Evolutionary conservation across 2,329 filamentous ascomycete genomes (phyloP).

Genomic region (Sphaceloma murrayae): DNA sequence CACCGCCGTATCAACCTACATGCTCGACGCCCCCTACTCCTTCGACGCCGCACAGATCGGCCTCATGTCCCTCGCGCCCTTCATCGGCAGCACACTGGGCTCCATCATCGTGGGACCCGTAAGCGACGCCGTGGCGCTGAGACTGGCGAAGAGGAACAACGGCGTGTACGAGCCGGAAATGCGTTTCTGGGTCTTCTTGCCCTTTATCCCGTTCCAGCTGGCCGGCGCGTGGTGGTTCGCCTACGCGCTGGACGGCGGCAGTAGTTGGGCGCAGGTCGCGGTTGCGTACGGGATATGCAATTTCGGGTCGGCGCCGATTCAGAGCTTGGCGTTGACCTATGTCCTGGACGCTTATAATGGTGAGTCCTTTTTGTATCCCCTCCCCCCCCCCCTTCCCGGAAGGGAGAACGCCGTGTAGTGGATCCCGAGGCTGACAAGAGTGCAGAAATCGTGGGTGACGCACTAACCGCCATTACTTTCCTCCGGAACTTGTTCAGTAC

Average conservation of each 20-base stretch:
- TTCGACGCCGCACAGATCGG: constrained; percentile 43
- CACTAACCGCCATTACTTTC: constrained; percentile 38
- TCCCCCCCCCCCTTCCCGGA: no score
- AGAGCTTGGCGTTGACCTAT: constrained; percentile 33
- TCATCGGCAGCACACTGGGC: constrained; percentile 39
- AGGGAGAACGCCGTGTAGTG: no score
- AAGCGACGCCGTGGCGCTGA: constrained; percentile 36
- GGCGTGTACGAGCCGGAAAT: constrained; percentile 31
- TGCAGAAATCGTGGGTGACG: constrained; percentile 38
- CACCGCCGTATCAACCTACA: constrained; percentile 30
- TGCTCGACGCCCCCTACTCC: constrained; percentile 34
- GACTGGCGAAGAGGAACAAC: constrained; percentile 26
- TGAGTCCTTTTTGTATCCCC: no score
- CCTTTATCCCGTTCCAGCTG: constrained; percentile 26
- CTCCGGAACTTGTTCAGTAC: constrained; percentile 38
- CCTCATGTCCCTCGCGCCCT: constrained; percentile 43
- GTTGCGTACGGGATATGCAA: constrained; percentile 33
- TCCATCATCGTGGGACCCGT: constrained; percentile 38
- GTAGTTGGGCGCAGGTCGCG: constrained; percentile 26
- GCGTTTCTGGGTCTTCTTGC: constrained; percentile 29
- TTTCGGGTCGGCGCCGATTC: constrained; percentile 30
- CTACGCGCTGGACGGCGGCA: constrained; percentile 24
- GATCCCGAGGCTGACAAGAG: constrained; percentile 16
- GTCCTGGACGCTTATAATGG: constrained; percentile 33
- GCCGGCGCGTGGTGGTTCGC: constrained; percentile 34